A percentile compares a stretch with the other conserved stretches of the same genome.
phyloP scores from a whole-genome alignment of 108 stramenopile species.

The Mediolabrus comicus region DNA sequence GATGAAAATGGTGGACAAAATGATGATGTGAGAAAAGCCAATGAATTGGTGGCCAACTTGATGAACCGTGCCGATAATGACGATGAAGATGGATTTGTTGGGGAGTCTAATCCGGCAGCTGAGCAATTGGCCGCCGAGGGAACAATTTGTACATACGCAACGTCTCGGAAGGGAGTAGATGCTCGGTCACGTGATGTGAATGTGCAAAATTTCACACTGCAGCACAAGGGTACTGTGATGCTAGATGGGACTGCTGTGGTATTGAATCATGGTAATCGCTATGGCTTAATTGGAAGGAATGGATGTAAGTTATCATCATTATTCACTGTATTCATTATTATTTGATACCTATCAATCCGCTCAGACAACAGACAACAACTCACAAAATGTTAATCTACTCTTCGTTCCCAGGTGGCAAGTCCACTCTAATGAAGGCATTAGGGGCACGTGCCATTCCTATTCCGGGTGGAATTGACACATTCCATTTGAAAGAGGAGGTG shows the following conservation, averaged over 20 bases:
- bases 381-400: too few species aligned
- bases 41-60: slow-evolving; percentile 1
- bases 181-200: slow-evolving; percentile 90
- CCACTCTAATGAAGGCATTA: slow-evolving; percentile 89
- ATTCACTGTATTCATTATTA: not conserved
- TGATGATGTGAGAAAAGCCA: slow-evolving; percentile 18
- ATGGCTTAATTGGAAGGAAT: slow-evolving; percentile 84
- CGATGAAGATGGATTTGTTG: slow-evolving; percentile 54
- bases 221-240: slow-evolving; percentile 89
- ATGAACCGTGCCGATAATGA: not conserved
- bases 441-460: slow-evolving; percentile 95
- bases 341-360: too few species aligned
- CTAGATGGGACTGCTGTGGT: slow-evolving; percentile 92
- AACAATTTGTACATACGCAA: slow-evolving; percentile 80
- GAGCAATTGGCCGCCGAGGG: slow-evolving; percentile 79
- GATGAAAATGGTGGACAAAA: slow-evolving; percentile 31
- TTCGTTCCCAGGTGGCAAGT: slow-evolving; percentile 58
- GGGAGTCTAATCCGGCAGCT: slow-evolving; percentile 51
- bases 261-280: slow-evolving; percentile 97
- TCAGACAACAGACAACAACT: too few species aligned
- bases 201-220: slow-evolving; percentile 92
- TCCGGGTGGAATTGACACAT: slow-evolving; percentile 95
- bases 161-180: slow-evolving; percentile 76
- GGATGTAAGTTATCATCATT: slow-evolving; percentile 22
- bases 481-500: slow-evolving; percentile 94